Conservation (phyloP, 2,329 filamentous ascomycete species). For the Clonostachys sp. region DNA sequence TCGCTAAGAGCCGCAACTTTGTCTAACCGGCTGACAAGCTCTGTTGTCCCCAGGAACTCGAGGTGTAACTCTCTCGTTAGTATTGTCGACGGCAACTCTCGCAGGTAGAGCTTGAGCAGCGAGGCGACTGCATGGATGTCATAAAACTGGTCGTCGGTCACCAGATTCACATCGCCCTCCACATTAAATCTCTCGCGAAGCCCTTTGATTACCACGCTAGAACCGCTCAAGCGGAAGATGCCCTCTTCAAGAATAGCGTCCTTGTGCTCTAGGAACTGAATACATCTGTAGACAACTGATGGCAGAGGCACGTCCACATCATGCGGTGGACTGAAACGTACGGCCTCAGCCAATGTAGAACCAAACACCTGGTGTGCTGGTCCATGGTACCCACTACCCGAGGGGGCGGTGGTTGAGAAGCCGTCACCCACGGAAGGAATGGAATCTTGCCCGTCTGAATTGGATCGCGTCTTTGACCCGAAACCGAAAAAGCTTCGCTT, state of each 20-base stretch:
- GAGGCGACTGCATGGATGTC: conserved; percentile 96
- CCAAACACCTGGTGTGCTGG: conserved; percentile 75
- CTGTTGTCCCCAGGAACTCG: conserved; percentile 81
- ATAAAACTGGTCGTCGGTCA: conserved; percentile 79
- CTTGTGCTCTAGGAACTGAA: conserved; percentile 85
- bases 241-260: conserved; percentile 83
- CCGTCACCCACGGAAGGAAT: conserved; percentile 39
- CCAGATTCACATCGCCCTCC: conserved; percentile 85
- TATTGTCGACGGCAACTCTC: conserved; percentile 87
- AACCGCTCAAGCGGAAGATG: conserved; percentile 96
- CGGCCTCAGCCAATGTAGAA: conserved; percentile 78
- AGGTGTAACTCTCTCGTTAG: conserved; percentile 86
- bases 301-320: conserved; percentile 75
- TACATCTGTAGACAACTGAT: conserved; percentile 90
- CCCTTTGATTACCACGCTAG: conserved; percentile 87
- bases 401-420: conserved; percentile 34
- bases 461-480: conserved; percentile 54
- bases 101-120: conserved; percentile 86
- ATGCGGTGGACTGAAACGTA: conserved; percentile 70
- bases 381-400: conserved; percentile 37
- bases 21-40: conserved; percentile 68
- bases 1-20: conserved; percentile 74
- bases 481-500: conserved; percentile 77
- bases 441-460: conserved; percentile 53
- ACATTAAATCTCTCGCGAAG: conserved; percentile 90